A percentile compares a stretch with the other conserved stretches of the same genome.
Evolutionary conservation across 371 early-diverging fungal species (phyloP).

Genomic region (Syncephalastrum sp.): DNA sequence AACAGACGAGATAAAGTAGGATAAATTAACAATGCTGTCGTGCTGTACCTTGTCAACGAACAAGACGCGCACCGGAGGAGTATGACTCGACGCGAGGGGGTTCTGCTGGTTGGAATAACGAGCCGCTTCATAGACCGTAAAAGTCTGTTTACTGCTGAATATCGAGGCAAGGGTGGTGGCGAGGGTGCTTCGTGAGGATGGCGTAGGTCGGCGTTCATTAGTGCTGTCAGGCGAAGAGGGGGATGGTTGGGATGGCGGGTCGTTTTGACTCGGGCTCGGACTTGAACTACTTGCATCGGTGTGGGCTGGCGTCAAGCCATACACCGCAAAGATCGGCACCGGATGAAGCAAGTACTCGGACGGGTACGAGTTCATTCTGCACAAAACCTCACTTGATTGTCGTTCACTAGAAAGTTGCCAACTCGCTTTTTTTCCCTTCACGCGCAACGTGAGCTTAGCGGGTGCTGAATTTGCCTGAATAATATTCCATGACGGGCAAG

Average conservation of each 20-base stretch:
- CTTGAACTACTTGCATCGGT: slow-evolving; percentile 2
- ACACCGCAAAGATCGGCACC: slow-evolving; percentile 67
- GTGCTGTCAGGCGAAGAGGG: neutral
- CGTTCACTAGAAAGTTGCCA: too few species aligned
- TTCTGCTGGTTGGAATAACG: slow-evolving; percentile 11
- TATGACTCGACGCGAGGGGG: too few species aligned
- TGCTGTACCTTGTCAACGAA: too few species aligned
- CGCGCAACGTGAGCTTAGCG: too few species aligned
- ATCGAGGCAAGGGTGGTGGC: slow-evolving; percentile 19
- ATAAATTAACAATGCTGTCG: too few species aligned
- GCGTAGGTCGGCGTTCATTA: slow-evolving; percentile 6
- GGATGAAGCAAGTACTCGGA: slow-evolving; percentile 71
- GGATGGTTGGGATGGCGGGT: slow-evolving; percentile 16
- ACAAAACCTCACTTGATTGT: too few species aligned
- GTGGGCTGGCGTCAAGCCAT: slow-evolving; percentile 41
- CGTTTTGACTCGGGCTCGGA: slow-evolving; percentile 21
- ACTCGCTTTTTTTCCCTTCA: too few species aligned
- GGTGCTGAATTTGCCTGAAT: too few species aligned
- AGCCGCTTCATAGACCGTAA: slow-evolving; percentile 38
- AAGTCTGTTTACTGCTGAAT: slow-evolving; percentile 28
- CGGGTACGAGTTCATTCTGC: slow-evolving; percentile 65
- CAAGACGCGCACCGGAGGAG: neutral
- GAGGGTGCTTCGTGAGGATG: slow-evolving; percentile 17
- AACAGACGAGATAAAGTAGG: too few species aligned
- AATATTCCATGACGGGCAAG: too few species aligned